A percentile compares a stretch with the other conserved stretches of the same genome.
Conservation (phyloP, 371 early-diverging fungal species). For the Apophysomyces sp. region DNA sequence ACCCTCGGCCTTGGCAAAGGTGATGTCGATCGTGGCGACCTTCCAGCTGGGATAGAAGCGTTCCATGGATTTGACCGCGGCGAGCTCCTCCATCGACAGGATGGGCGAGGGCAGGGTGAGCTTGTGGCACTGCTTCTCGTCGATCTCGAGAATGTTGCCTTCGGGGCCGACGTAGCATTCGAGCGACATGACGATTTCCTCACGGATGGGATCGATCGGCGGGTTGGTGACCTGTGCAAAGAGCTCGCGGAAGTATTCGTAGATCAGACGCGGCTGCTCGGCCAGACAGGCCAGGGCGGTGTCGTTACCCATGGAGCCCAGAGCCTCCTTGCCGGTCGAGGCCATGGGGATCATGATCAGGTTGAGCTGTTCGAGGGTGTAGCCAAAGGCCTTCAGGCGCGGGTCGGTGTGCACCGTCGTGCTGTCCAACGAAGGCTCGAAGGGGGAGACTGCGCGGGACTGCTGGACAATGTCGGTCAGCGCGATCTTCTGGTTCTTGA, state of each 20-base stretch:
- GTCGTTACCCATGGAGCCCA: conserved; percentile 99
- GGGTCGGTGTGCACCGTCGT: conserved; percentile 68
- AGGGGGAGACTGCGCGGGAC: conserved; percentile 7
- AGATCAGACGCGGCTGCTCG: conserved; percentile 82
- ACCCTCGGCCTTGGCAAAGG: conserved; percentile 77
- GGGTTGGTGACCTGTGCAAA: conserved; percentile 98
- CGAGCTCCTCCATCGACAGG: conserved; percentile 79
- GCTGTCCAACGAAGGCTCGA: conserved; percentile 38
- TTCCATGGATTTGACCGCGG: conserved; percentile 71
- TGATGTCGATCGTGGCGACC: conserved; percentile 87
- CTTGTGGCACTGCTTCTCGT: conserved; percentile 75
- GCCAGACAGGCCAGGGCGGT: conserved; percentile 94
- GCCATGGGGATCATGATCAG: conserved; percentile 87
- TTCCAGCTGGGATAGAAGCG: conserved; percentile 70
- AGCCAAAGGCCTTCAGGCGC: conserved; percentile 86
- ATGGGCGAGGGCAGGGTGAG: conserved; percentile 86
- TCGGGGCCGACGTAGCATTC: conserved; percentile 95
- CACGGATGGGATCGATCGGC: conserved; percentile 98
- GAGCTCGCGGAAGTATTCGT: conserved; percentile 95
- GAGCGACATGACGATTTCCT: conserved; percentile 96
- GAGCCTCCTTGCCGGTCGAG: conserved; percentile 89
- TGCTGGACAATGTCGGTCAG: conserved; percentile 60
- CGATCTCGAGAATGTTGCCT: conserved; percentile 89
- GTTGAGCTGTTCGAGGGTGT: conserved; percentile 92
- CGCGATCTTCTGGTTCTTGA: conserved; percentile 73